These are phyloP conservation scores for Fusarium sp. DNA, from an alignment of 2,329 filamentous ascomycete genomes.

Conservation along the genomic window DNA sequence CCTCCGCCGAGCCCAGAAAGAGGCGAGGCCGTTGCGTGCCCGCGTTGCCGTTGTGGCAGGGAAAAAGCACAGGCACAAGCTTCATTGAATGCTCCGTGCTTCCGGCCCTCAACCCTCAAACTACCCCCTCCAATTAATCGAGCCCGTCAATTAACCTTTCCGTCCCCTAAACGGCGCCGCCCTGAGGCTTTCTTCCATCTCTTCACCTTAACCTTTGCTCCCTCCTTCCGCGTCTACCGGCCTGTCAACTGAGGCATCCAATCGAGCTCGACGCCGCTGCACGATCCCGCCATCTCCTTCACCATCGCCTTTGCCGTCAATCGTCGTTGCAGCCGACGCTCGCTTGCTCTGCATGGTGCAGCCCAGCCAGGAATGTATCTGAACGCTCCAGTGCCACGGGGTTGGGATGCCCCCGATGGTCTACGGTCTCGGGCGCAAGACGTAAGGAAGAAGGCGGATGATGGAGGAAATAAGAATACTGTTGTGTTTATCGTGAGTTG, in stretches of 20 bases:
- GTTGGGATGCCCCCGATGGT: conserved; percentile 30
- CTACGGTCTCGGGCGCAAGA: conserved; percentile 18
- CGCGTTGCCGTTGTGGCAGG: background rate
- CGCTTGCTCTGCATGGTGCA: conserved; percentile 30
- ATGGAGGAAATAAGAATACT: conserved; percentile 23
- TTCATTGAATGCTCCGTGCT: conserved; percentile 15
- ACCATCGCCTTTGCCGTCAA: background rate
- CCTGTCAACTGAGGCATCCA: conserved; percentile 10
- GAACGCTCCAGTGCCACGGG: conserved; percentile 34
- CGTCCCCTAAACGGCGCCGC: background rate
- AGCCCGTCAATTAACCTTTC: conserved; percentile 8
- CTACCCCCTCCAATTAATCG: background rate
- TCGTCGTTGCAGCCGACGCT: conserved; percentile 12
- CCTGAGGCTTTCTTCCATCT: background rate
- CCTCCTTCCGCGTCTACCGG: conserved; percentile 19
- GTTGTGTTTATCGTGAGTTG: conserved; percentile 42
- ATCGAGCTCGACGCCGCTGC: conserved; percentile 13
- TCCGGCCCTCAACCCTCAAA: background rate
- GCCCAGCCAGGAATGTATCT: conserved; percentile 37
- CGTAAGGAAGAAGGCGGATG: background rate
- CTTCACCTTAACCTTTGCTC: conserved; percentile 15
- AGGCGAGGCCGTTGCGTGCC: background rate
- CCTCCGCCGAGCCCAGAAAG: conserved; percentile 19
- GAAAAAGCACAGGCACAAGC: conserved; percentile 7
- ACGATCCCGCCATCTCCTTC: conserved; percentile 2